Evolutionary conservation across 2,329 filamentous ascomycete species (phyloP).

Genomic region (Trichoderma koningiopsis): DNA sequence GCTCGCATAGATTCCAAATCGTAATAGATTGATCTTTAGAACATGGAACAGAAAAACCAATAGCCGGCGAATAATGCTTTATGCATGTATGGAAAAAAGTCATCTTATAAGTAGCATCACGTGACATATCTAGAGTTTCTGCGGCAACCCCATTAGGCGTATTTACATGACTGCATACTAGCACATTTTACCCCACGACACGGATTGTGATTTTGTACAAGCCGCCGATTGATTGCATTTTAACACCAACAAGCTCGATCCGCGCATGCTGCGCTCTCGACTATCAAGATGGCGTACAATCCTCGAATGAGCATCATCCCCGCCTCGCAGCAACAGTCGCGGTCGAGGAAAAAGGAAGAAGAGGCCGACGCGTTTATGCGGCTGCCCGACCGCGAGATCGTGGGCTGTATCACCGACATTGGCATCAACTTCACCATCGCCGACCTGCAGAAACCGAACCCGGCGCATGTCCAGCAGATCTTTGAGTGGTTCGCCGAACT

Average conservation of each 20-base stretch:
- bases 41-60: too few species aligned
- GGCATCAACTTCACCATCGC: constrained; percentile 84
- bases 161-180: background rate
- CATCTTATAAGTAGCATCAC: background rate
- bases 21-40: background rate
- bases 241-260: background rate
- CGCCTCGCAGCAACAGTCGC: constrained; percentile 50
- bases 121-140: constrained; percentile 20
- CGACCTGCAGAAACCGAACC: constrained; percentile 91
- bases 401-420: constrained; percentile 95
- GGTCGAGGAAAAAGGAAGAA: constrained; percentile 60
- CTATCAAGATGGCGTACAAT: constrained; percentile 57
- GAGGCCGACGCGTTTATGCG: constrained; percentile 62
- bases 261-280: constrained; percentile 2
- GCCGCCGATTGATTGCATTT: background rate
- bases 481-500: constrained; percentile 98
- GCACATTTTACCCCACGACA: constrained; percentile 9
- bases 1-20: background rate
- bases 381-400: constrained; percentile 75
- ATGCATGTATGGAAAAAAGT: background rate
- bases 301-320: constrained; percentile 64
- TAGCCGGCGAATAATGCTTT: background rate
- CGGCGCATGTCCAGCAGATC: constrained; percentile 92
- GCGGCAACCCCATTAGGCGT: constrained; percentile 24
- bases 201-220: background rate